Percentiles rank a stretch among this genome's conserved stretches.
These are phyloP conservation scores for Saccharomycopsis vini DNA, from an alignment of 805 yeast genomes.

Conservation along the genomic window DNA sequence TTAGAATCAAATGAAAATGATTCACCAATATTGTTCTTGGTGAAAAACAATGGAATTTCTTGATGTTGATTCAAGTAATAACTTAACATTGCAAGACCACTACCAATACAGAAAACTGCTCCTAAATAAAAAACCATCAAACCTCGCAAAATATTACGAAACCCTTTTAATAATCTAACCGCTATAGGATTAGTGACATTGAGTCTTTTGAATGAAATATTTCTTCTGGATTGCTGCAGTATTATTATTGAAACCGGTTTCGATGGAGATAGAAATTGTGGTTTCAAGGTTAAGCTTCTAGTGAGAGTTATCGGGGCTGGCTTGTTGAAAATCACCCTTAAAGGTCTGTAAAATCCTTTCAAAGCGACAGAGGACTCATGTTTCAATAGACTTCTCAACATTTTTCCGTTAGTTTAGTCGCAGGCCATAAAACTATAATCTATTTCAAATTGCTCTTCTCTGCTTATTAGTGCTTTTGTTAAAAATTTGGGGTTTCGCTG, in stretches of 20 bases:
- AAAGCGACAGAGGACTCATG: too few relatives aligned
- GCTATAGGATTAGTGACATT: constrained; percentile 6
- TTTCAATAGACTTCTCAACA: too few relatives aligned
- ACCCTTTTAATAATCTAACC: constrained; percentile 3
- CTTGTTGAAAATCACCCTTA: not conserved
- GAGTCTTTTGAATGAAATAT: constrained; percentile 9
- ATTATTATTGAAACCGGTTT: not conserved
- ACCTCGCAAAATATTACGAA: constrained; percentile 16
- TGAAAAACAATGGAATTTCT: constrained; percentile 8
- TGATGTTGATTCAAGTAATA: constrained; percentile 16
- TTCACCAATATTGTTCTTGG: not conserved
- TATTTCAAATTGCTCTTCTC: too few relatives aligned
- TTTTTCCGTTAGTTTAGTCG: too few relatives aligned
- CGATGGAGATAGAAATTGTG: too few relatives aligned
- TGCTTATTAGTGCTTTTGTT: too few relatives aligned
- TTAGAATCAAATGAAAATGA: not conserved
- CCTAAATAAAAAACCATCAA: constrained; percentile 15
- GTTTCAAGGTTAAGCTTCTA: too few relatives aligned
- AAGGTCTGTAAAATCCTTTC: too few relatives aligned
- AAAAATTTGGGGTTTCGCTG: too few relatives aligned
- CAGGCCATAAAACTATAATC: too few relatives aligned
- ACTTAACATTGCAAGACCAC: not conserved
- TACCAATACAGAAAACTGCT: constrained; percentile 11
- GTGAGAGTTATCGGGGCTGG: not conserved
- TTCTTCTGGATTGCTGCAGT: not conserved